A percentile compares a stretch with the other conserved stretches of the same genome.
Evolutionary conservation across 2,329 filamentous ascomycete genomes (phyloP).

Genomic region (Alternaria panax): DNA sequence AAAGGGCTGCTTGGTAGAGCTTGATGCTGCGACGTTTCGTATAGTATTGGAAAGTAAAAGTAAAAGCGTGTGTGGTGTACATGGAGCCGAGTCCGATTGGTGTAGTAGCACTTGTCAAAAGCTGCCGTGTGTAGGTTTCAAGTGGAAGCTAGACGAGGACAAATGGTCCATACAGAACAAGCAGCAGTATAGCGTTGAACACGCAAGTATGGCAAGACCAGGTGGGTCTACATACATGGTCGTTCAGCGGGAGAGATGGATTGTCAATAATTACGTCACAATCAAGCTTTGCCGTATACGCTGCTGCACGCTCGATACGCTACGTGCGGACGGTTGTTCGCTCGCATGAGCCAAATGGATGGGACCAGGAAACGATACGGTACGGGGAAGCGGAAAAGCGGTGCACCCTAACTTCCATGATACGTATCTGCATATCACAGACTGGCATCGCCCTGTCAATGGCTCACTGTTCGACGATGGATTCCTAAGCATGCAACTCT

Average conservation of each 20-base stretch:
- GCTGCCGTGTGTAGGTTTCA: neutral
- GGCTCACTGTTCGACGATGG: neutral
- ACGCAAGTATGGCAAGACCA: neutral
- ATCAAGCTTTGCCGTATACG: neutral
- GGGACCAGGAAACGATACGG: neutral
- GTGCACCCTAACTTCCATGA: neutral
- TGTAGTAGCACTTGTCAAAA: neutral
- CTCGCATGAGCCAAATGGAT: neutral
- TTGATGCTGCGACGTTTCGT: neutral
- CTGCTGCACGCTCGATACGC: neutral
- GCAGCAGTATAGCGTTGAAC: neutral
- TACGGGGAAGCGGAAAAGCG: conserved; percentile 5
- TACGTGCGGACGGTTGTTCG: neutral
- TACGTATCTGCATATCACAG: neutral
- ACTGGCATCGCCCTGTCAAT: neutral
- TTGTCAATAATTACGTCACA: conserved; percentile 1
- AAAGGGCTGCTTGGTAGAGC: neutral
- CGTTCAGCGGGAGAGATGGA: neutral
- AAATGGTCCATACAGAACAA: neutral
- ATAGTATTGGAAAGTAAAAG: neutral
- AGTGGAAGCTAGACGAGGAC: neutral
- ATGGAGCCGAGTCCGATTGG: neutral
- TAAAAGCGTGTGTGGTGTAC: neutral
- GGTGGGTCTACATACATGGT: neutral
- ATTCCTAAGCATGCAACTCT: neutral